Conservation (phyloP, 2,329 filamentous ascomycete species). For the Cytospora mali region DNA sequence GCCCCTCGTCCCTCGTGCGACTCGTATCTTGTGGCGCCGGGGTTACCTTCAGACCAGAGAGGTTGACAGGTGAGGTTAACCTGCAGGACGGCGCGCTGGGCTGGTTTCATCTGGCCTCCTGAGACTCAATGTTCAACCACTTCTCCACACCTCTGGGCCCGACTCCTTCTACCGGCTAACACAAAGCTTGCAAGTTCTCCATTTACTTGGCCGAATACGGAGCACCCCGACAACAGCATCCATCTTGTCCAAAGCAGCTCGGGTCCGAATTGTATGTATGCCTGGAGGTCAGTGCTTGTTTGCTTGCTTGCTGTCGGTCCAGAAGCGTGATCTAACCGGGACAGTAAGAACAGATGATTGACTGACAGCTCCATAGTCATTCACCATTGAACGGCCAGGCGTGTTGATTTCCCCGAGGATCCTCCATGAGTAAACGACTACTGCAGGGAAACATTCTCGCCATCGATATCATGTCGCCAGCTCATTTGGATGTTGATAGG, state of each 20-base stretch:
- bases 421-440: background rate
- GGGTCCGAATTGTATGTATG: background rate
- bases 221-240: background rate
- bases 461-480: background rate
- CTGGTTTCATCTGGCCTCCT: conserved; percentile 27
- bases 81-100: conserved; percentile 25
- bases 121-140: conserved; percentile 10
- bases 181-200: background rate
- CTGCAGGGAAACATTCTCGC: background rate
- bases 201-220: background rate
- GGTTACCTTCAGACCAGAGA: conserved; percentile 9
- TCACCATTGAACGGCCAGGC: conserved; percentile 21
- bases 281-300: too few species aligned
- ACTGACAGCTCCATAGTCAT: conserved; percentile 21
- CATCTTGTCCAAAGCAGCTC: background rate
- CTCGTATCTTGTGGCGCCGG: background rate
- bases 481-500: conserved; percentile 5
- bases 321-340: background rate
- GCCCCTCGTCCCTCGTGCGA: background rate
- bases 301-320: background rate
- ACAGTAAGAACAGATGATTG: conserved; percentile 12
- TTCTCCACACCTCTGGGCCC: conserved; percentile 3
- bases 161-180: background rate
- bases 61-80: conserved; percentile 4
- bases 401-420: conserved; percentile 15